These are phyloP conservation scores for Pyricularia pennisetigena DNA, from an alignment of 2,329 filamentous ascomycete species.

Conservation along the genomic window DNA sequence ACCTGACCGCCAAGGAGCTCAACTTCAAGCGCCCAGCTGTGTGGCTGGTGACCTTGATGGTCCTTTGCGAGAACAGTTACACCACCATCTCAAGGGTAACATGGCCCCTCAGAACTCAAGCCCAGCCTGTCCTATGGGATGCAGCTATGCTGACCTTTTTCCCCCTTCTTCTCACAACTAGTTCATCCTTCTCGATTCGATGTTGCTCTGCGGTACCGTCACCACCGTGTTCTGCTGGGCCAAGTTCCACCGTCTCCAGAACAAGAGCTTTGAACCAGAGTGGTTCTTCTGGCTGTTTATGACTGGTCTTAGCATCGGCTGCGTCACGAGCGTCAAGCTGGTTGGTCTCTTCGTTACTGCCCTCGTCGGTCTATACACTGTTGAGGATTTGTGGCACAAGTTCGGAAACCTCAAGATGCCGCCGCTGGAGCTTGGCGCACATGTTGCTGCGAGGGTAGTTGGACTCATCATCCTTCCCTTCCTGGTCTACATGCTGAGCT, in stretches of 20 bases:
- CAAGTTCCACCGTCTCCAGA: slow-evolving; percentile 84
- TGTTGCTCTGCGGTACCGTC: slow-evolving; percentile 98
- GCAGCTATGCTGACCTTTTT: neutral
- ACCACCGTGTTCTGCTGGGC: slow-evolving; percentile 95
- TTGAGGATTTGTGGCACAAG: slow-evolving; percentile 96
- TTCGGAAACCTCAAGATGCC: slow-evolving; percentile 93
- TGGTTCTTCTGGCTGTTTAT: slow-evolving; percentile 95
- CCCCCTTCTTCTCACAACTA: neutral
- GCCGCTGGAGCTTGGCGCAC: slow-evolving; percentile 57
- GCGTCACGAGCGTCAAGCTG: slow-evolving; percentile 97
- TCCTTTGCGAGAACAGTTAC: slow-evolving; percentile 98
- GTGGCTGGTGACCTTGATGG: slow-evolving; percentile 94
- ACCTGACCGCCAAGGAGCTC: slow-evolving; percentile 87
- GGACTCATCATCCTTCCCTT: slow-evolving; percentile 84
- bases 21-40: slow-evolving; percentile 78
- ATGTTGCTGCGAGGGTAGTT: slow-evolving; percentile 69
- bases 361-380: slow-evolving; percentile 88
- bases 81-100: slow-evolving; percentile 78
- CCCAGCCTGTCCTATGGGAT: neutral
- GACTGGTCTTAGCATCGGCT: slow-evolving; percentile 92
- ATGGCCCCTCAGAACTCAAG: neutral
- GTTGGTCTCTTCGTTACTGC: slow-evolving; percentile 94
- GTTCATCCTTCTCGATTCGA: slow-evolving; percentile 24
- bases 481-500: slow-evolving; percentile 90
- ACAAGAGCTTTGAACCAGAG: slow-evolving; percentile 76